Percentiles rank a stretch among this genome's conserved stretches.
These are phyloP conservation scores for Malus hybrid DNA, from an alignment of 331 rosid species.

Conservation along the genomic window DNA sequence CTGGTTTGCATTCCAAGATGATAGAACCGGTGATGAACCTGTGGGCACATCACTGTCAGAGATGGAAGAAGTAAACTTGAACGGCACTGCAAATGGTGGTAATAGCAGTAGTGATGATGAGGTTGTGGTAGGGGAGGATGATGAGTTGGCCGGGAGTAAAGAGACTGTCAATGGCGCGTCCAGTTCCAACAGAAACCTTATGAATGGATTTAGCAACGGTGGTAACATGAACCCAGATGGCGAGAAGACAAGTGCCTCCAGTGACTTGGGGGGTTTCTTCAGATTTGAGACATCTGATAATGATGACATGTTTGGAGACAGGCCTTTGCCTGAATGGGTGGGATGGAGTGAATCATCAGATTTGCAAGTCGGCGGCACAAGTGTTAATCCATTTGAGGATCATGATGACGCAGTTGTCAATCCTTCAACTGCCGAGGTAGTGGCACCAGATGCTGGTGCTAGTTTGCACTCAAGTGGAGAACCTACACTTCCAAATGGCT, in stretches of 20 bases:
- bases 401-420: constrained; percentile 34
- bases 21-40: constrained; percentile 50
- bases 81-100: constrained; percentile 66
- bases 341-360: constrained; percentile 81
- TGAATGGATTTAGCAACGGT: constrained; percentile 42
- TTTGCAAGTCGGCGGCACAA: constrained; percentile 57
- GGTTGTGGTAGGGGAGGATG: constrained; percentile 88
- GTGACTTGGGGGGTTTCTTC: constrained; percentile 80
- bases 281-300: constrained; percentile 69
- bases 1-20: constrained; percentile 98
- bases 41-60: constrained; percentile 63
- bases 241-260: constrained; percentile 39
- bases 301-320: constrained; percentile 58
- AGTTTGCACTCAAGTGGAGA: constrained; percentile 40
- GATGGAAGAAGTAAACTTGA: constrained; percentile 84
- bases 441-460: constrained; percentile 30
- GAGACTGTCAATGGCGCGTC: constrained; percentile 45
- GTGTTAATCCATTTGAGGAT: constrained; percentile 78
- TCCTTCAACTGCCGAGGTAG: constrained; percentile 30
- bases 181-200: constrained; percentile 42
- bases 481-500: constrained; percentile 55
- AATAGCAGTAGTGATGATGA: constrained; percentile 87
- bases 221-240: constrained; percentile 37
- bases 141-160: constrained; percentile 59
- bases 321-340: constrained; percentile 87